A percentile compares a stretch with the other conserved stretches of the same genome.
phyloP scores from a whole-genome alignment of 768 basidiomycete species.

The Leccinum obscurum region DNA sequence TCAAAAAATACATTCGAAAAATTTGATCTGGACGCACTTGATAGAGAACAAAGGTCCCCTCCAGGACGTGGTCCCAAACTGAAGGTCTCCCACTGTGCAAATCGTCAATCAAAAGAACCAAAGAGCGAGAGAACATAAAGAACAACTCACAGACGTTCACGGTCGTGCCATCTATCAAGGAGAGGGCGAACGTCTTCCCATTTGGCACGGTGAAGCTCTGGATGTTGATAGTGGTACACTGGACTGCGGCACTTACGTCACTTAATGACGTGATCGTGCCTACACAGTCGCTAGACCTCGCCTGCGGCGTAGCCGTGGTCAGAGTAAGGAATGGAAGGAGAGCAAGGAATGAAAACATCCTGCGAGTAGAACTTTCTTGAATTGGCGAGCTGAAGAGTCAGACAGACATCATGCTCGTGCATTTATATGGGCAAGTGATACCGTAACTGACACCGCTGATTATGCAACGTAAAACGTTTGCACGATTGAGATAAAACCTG shows the following conservation, averaged over 20 bases:
- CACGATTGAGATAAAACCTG: neutral
- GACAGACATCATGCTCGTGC: slow-evolving; percentile 1
- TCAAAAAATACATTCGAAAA: neutral
- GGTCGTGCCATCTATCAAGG: slow-evolving; percentile 47
- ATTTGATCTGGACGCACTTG: slow-evolving; percentile 34
- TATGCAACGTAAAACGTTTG: neutral
- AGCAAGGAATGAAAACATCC: slow-evolving; percentile 11
- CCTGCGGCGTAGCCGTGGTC: slow-evolving; percentile 15
- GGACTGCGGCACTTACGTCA: slow-evolving; percentile 51
- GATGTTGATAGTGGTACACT: slow-evolving; percentile 60
- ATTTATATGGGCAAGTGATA: neutral
- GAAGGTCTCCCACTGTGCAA: slow-evolving; percentile 53
- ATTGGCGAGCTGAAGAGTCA: neutral
- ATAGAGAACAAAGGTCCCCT: slow-evolving; percentile 54
- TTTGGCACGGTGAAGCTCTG: slow-evolving; percentile 57
- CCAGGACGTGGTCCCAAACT: slow-evolving; percentile 55
- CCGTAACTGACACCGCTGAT: neutral
- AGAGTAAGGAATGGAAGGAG: slow-evolving; percentile 22
- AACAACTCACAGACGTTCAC: slow-evolving; percentile 54
- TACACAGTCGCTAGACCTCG: slow-evolving; percentile 34
- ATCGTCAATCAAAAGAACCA: neutral
- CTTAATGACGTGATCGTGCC: slow-evolving; percentile 54
- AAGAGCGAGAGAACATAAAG: neutral
- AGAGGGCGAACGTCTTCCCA: slow-evolving; percentile 49
- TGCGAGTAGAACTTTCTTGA: neutral